Conservation (phyloP, 192 early-diverging fungal species). For the Podila epigama region DNA sequence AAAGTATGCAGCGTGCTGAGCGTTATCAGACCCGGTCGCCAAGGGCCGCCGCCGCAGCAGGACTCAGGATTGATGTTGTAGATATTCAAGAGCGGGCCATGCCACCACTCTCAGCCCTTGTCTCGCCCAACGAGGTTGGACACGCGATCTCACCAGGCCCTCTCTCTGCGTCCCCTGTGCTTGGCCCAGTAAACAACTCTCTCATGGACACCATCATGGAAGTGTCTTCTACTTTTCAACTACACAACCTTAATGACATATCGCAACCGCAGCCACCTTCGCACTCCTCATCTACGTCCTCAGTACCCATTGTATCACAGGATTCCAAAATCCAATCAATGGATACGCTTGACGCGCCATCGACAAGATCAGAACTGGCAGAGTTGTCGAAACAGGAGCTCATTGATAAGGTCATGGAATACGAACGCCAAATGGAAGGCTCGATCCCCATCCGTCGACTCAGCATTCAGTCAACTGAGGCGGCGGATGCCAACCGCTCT, state of each 20-base stretch:
- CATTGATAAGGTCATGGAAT: conserved; percentile 48
- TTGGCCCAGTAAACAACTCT: conserved; percentile 24
- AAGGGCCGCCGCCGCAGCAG: conserved; percentile 19
- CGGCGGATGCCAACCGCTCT: neutral
- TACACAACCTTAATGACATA: conserved; percentile 33
- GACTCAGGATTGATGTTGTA: conserved; percentile 34
- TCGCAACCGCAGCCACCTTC: neutral
- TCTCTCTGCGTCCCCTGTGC: conserved; percentile 33
- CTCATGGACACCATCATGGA: conserved; percentile 49
- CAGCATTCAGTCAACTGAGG: conserved; percentile 15
- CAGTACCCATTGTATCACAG: neutral
- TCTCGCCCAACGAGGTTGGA: conserved; percentile 28
- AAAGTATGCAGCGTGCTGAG: conserved; percentile 13
- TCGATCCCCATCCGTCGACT: conserved; percentile 10
- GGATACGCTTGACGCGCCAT: conserved; percentile 19
- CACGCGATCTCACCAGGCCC: conserved; percentile 28
- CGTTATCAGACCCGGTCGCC: conserved; percentile 46
- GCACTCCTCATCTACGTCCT: neutral
- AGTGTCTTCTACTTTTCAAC: conserved; percentile 32
- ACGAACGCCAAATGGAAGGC: conserved; percentile 43
- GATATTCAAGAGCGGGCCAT: conserved; percentile 38
- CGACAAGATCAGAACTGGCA: conserved; percentile 27
- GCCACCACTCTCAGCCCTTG: conserved; percentile 17
- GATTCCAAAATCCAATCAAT: conserved; percentile 13
- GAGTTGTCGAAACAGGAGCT: conserved; percentile 38